A percentile compares a stretch with the other conserved stretches of the same genome.
These are phyloP conservation scores for Tetraselmis chui DNA, from an alignment of 139 green algal genomes.

Conservation along the genomic window DNA sequence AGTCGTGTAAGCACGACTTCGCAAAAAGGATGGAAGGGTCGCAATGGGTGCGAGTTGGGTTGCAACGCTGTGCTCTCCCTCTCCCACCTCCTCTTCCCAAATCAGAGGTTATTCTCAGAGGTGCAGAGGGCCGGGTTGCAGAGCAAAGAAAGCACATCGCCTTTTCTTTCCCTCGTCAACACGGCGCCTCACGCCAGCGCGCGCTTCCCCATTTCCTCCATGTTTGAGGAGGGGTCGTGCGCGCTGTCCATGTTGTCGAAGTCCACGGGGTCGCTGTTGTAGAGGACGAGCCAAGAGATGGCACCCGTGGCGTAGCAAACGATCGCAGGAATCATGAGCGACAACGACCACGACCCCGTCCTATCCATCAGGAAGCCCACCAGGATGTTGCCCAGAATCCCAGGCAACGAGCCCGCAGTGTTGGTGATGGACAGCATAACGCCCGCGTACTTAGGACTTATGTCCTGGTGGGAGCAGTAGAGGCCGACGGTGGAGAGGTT, in stretches of 20 bases:
- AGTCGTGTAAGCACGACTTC: too few relatives aligned
- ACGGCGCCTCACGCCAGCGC: background rate
- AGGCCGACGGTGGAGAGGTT: conserved; percentile 2
- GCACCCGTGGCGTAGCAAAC: background rate
- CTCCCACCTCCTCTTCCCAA: too few relatives aligned
- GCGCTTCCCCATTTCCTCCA: background rate
- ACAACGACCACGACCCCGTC: background rate
- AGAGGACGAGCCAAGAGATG: background rate
- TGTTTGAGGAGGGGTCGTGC: background rate
- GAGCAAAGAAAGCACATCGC: too few relatives aligned
- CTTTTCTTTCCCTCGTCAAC: too few relatives aligned
- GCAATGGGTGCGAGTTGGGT: too few relatives aligned
- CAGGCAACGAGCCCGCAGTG: background rate
- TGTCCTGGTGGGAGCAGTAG: conserved; percentile 16
- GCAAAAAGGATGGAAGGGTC: too few relatives aligned
- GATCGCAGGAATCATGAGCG: background rate
- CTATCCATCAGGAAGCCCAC: conserved; percentile 4
- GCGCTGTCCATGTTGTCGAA: background rate
- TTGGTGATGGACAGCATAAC: conserved; percentile 6
- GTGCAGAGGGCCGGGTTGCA: too few relatives aligned
- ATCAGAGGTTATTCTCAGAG: too few relatives aligned
- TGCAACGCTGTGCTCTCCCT: too few relatives aligned
- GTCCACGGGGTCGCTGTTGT: background rate
- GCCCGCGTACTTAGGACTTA: conserved; percentile 10
- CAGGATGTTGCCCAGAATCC: conserved; percentile 3